Percentiles rank a stretch among this genome's conserved stretches.
Evolutionary conservation across 805 yeast species (phyloP).

Genomic region (Starmerella davenportii): DNA sequence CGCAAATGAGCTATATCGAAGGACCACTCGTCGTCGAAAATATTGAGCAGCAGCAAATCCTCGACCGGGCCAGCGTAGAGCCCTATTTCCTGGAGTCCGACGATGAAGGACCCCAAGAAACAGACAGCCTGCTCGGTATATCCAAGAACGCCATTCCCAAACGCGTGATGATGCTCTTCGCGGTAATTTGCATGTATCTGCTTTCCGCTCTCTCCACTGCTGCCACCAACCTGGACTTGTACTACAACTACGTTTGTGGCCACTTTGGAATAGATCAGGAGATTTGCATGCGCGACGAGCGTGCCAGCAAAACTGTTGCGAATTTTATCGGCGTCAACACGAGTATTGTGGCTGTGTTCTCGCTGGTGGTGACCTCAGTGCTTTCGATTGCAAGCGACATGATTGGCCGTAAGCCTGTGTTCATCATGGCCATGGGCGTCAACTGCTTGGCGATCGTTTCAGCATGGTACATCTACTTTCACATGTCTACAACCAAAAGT

Average conservation of each 20-base stretch:
- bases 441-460: conserved; percentile 6
- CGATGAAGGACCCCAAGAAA: conserved; percentile 5
- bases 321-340: conserved; percentile 10
- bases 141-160: conserved; percentile 13
- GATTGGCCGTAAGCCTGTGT: conserved; percentile 15
- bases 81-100: conserved; percentile 1
- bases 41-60: conserved; percentile 5
- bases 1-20: not conserved
- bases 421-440: conserved; percentile 9
- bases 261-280: conserved; percentile 6
- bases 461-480: conserved; percentile 16
- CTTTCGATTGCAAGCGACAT: conserved; percentile 16
- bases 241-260: conserved; percentile 15
- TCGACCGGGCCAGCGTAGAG: conserved; percentile 14
- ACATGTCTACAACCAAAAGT: conserved; percentile 7
- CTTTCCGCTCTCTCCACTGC: conserved; percentile 10
- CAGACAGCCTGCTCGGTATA: conserved; percentile 10
- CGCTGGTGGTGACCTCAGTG: conserved; percentile 10
- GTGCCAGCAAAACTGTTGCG: conserved; percentile 12
- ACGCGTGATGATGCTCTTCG: conserved; percentile 10
- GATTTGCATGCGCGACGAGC: conserved; percentile 12
- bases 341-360: conserved; percentile 7
- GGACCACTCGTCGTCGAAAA: not conserved
- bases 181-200: not conserved
- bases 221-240: conserved; percentile 14